Evolutionary conservation across 116 monocot genomes (phyloP).

Genomic region (Thalassia testudinum): DNA sequence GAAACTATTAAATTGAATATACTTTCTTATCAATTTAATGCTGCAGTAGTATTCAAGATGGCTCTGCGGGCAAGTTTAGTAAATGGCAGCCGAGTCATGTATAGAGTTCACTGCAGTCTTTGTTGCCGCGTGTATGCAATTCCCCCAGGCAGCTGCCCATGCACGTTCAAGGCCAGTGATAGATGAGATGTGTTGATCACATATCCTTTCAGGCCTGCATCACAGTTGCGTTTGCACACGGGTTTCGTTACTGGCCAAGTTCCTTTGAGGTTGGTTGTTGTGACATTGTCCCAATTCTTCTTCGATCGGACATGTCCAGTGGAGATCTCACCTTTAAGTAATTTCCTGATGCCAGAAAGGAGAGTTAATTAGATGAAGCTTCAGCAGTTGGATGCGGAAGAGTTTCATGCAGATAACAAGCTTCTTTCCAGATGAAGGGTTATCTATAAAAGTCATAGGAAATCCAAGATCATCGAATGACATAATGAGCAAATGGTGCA

Average conservation of each 20-base stretch:
- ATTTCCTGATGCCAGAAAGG: too few relatives aligned
- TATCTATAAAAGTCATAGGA: too few relatives aligned
- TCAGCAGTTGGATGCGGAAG: too few relatives aligned
- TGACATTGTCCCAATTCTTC: conserved; percentile 19
- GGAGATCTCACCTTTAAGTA: conserved; percentile 5
- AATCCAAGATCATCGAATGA: too few relatives aligned
- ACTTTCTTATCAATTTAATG: too few relatives aligned
- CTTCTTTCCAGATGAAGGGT: too few relatives aligned
- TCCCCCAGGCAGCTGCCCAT: conserved; percentile 15
- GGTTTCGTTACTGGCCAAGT: conserved; percentile 22
- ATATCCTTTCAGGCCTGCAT: conserved; percentile 13
- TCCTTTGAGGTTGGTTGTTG: conserved; percentile 20
- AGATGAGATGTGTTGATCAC: conserved; percentile 27
- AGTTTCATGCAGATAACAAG: too few relatives aligned
- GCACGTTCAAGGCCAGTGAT: conserved; percentile 7
- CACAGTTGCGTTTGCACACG: conserved; percentile 12
- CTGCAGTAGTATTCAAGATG: too few relatives aligned
- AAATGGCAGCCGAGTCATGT: conserved; percentile 2
- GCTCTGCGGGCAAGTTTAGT: too few relatives aligned
- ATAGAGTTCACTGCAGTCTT: conserved; percentile 16
- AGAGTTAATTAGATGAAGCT: too few relatives aligned
- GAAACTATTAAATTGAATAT: too few relatives aligned
- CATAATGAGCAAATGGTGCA: too few relatives aligned
- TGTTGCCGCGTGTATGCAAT: conserved; percentile 15
- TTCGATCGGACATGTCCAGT: conserved; percentile 14